A percentile compares a stretch with the other conserved stretches of the same genome.
Evolutionary conservation across 2,329 filamentous ascomycete species (phyloP).

Genomic region (Echinosphaeria canescens): DNA sequence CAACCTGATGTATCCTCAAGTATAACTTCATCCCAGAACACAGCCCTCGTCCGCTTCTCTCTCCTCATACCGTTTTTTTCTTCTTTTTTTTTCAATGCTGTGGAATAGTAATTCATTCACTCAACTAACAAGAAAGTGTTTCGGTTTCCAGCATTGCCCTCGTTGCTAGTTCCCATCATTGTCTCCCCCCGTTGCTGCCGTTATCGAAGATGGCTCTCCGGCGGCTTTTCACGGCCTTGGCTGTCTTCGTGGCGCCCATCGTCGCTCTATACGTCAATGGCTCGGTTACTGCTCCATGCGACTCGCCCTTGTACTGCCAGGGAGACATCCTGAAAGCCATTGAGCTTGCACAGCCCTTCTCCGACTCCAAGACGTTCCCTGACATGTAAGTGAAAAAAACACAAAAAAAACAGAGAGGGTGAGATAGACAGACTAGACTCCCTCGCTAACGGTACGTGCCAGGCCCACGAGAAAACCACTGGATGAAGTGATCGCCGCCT

Average conservation of each 20-base stretch:
- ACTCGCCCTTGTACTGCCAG: slow-evolving; percentile 45
- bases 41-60: too few species aligned
- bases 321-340: slow-evolving; percentile 40
- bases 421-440: slow-evolving; percentile 3
- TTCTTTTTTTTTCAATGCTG: too few species aligned
- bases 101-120: too few species aligned
- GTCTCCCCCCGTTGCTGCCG: not conserved
- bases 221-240: slow-evolving; percentile 7
- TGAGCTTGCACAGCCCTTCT: slow-evolving; percentile 39
- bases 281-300: slow-evolving; percentile 38
- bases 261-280: slow-evolving; percentile 35
- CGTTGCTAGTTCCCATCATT: not conserved
- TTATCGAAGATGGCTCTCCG: not conserved
- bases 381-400: slow-evolving; percentile 47
- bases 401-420: too few species aligned
- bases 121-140: slow-evolving; percentile 3
- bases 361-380: slow-evolving; percentile 50
- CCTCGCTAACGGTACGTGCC: slow-evolving; percentile 1
- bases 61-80: too few species aligned
- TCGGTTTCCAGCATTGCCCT: too few species aligned
- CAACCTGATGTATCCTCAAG: too few species aligned
- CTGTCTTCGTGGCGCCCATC: slow-evolving; percentile 9
- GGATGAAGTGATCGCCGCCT: slow-evolving; percentile 37
- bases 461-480: slow-evolving; percentile 38
- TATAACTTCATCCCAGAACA: too few species aligned